These are phyloP conservation scores for Aphanomyces invadans DNA, from an alignment of 352 stramenopile species.

Conservation along the genomic window DNA sequence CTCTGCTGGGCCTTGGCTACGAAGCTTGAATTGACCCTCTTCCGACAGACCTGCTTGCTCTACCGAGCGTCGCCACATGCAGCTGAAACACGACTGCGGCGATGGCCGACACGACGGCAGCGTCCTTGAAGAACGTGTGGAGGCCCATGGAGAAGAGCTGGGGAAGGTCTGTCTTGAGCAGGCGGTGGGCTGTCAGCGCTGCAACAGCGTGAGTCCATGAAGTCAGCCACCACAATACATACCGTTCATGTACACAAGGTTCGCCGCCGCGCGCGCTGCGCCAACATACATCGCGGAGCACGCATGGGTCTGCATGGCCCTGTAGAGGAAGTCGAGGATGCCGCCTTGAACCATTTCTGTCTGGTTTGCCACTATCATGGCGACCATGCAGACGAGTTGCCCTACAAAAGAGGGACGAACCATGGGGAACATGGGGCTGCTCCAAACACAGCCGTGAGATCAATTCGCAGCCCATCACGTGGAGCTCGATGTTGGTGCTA, in stretches of 20 bases:
- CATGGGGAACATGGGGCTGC: conserved; percentile 35
- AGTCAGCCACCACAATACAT: not conserved
- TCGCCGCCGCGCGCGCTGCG: conserved; percentile 26
- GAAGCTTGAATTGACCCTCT: not conserved
- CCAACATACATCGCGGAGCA: conserved; percentile 21
- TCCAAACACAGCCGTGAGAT: conserved; percentile 48
- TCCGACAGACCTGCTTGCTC: no score
- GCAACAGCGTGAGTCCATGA: not conserved
- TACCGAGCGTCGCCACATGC: not conserved
- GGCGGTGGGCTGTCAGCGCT: not conserved
- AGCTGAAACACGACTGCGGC: not conserved
- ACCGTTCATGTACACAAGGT: conserved; percentile 16
- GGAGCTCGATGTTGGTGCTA: conserved; percentile 26
- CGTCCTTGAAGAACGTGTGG: not conserved
- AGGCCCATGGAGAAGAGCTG: conserved; percentile 1
- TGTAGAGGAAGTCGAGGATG: conserved; percentile 31
- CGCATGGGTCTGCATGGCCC: not conserved
- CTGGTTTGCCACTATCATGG: conserved; percentile 44
- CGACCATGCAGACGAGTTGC: no score
- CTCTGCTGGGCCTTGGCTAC: not conserved
- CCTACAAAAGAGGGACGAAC: conserved; percentile 31
- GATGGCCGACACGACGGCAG: not conserved
- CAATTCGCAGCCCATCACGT: conserved; percentile 36
- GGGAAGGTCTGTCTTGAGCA: not conserved
- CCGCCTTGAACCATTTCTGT: conserved; percentile 33